Evolutionary conservation across 441 rosid genomes (phyloP).

Genomic region (Metrosideros polymorpha): DNA sequence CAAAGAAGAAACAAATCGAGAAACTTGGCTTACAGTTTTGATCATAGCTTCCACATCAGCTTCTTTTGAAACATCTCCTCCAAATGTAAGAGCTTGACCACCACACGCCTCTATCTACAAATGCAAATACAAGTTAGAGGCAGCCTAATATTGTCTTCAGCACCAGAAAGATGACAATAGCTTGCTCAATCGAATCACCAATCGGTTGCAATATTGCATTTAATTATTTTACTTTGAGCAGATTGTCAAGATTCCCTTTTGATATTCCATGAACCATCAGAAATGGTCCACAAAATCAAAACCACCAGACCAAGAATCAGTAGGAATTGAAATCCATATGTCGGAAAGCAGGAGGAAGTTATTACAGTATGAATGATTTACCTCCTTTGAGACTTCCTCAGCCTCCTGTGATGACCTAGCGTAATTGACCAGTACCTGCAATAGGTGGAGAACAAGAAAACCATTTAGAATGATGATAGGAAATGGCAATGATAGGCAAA

Average conservation of each 20-base stretch:
- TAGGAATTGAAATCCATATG: background rate
- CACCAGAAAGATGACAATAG: background rate
- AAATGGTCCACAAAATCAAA: background rate
- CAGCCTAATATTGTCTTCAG: background rate
- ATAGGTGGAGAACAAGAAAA: background rate
- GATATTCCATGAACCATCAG: background rate
- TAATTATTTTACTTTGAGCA: background rate
- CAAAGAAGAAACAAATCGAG: background rate
- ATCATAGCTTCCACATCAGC: slow-evolving; percentile 91
- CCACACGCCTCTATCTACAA: slow-evolving; percentile 78
- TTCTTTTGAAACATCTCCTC: slow-evolving; percentile 91
- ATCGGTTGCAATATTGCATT: background rate
- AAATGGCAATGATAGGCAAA: background rate
- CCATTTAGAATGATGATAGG: background rate
- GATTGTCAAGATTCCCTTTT: background rate
- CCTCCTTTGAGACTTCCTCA: slow-evolving; percentile 87
- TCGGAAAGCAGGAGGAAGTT: background rate
- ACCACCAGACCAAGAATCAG: background rate
- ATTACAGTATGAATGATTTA: background rate
- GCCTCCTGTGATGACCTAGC: slow-evolving; percentile 93
- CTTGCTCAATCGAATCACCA: background rate
- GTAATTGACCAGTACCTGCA: slow-evolving; percentile 91
- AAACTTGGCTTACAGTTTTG: slow-evolving; percentile 59
- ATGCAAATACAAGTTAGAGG: background rate
- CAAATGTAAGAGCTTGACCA: slow-evolving; percentile 86